These are phyloP conservation scores for Lasiosphaeria ovina DNA, from an alignment of 495 filamentous ascomycete genomes.

Conservation along the genomic window DNA sequence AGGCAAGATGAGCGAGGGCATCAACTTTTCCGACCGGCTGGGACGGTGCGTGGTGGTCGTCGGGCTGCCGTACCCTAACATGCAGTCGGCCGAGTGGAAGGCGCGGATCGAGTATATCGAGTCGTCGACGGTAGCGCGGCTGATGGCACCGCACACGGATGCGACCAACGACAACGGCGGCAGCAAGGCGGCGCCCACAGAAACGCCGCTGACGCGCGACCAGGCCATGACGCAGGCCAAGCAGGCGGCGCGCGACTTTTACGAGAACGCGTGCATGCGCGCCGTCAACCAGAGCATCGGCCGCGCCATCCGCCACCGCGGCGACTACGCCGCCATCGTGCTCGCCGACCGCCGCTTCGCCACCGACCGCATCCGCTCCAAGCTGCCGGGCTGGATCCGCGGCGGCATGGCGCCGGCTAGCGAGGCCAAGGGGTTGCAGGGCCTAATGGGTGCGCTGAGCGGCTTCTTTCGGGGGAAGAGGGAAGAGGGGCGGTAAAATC, in stretches of 20 bases:
- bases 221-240: conserved; percentile 48
- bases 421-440: conserved; percentile 46
- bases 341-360: conserved; percentile 79
- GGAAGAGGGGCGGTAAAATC: not conserved
- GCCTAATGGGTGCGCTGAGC: conserved; percentile 54
- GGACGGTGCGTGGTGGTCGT: conserved; percentile 87
- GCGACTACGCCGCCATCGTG: conserved; percentile 87
- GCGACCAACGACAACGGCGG: conserved; percentile 24
- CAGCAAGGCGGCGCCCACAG: not conserved
- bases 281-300: conserved; percentile 97
- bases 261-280: conserved; percentile 94
- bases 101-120: conserved; percentile 87
- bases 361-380: conserved; percentile 63
- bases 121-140: conserved; percentile 48
- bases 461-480: conserved; percentile 55
- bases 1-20: conserved; percentile 92
- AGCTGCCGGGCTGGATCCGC: conserved; percentile 88
- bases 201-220: not conserved
- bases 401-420: conserved; percentile 52
- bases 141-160: conserved; percentile 13
- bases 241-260: conserved; percentile 75
- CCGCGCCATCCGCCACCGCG: conserved; percentile 81
- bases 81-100: conserved; percentile 85
- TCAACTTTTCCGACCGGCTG: conserved; percentile 93
- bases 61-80: conserved; percentile 91